These are phyloP conservation scores for Lentinula sp. DNA, from an alignment of 768 basidiomycete genomes.

Conservation along the genomic window DNA sequence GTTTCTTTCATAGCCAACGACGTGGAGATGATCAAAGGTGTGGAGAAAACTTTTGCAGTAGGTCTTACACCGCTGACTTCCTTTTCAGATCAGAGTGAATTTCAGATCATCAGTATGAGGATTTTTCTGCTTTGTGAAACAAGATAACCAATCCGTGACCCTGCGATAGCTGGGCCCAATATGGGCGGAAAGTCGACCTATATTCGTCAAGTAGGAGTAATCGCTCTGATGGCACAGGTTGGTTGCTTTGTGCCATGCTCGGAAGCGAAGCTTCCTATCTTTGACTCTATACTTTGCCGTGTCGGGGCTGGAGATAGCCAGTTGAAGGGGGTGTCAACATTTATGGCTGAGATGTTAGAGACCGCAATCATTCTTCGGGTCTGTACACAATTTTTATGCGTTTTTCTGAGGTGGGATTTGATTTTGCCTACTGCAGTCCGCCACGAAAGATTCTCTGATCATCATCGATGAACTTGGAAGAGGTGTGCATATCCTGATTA, in stretches of 20 bases:
- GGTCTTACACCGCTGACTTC: background rate
- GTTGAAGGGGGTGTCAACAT: constrained; percentile 95
- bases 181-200: constrained; percentile 99
- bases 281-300: constrained; percentile 92
- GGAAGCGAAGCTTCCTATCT: constrained; percentile 81
- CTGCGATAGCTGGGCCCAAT: constrained; percentile 81
- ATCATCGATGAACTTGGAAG: constrained; percentile 97
- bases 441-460: constrained; percentile 87
- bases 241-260: constrained; percentile 95
- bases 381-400: constrained; percentile 13
- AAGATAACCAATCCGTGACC: background rate
- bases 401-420: background rate
- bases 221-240: constrained; percentile 91
- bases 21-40: constrained; percentile 88
- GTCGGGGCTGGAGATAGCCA: constrained; percentile 98
- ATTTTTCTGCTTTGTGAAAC: background rate
- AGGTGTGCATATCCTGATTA: constrained; percentile 35
- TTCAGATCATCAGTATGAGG: constrained; percentile 84
- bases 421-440: constrained; percentile 49
- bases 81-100: constrained; percentile 70
- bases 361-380: constrained; percentile 92
- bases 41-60: constrained; percentile 7
- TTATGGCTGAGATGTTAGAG: constrained; percentile 99
- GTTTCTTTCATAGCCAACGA: constrained; percentile 95
- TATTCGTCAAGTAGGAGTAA: constrained; percentile 94